Percentiles rank a stretch among this genome's conserved stretches.
Conservation (phyloP, 441 rosid species). For the Pelargonium exstipulatum region DNA sequence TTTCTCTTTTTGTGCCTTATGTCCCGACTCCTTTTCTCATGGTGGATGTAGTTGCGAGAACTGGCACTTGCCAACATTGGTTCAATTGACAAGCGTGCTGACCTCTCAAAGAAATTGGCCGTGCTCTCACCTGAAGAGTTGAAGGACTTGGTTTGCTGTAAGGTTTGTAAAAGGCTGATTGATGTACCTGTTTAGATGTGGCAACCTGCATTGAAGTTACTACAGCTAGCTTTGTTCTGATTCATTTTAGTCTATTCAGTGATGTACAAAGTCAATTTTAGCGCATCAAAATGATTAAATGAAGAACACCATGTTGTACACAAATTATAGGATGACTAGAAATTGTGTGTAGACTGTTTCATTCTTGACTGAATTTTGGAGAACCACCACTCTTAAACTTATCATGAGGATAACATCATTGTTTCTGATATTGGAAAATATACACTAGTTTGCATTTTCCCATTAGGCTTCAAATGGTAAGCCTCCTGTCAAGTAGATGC, state of each 20-base stretch:
- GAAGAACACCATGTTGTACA: background rate
- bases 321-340: background rate
- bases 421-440: background rate
- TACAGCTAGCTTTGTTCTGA: background rate
- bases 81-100: conserved; percentile 76
- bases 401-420: background rate
- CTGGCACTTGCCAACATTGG: conserved; percentile 85
- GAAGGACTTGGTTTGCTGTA: conserved; percentile 82
- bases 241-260: background rate
- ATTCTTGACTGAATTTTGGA: background rate
- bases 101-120: conserved; percentile 84
- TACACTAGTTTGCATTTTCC: conserved; percentile 2
- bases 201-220: background rate
- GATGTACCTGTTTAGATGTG: background rate
- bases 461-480: background rate
- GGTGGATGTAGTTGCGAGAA: conserved; percentile 63
- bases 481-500: background rate
- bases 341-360: background rate
- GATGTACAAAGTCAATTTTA: background rate
- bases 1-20: background rate
- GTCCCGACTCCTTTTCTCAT: conserved; percentile 14
- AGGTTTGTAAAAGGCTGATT: conserved; percentile 47
- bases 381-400: background rate
- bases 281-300: background rate
- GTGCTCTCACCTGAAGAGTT: conserved; percentile 73